These are phyloP conservation scores for Colletotrichum chlorophyti DNA, from an alignment of 2,329 filamentous ascomycete genomes.

Conservation along the genomic window DNA sequence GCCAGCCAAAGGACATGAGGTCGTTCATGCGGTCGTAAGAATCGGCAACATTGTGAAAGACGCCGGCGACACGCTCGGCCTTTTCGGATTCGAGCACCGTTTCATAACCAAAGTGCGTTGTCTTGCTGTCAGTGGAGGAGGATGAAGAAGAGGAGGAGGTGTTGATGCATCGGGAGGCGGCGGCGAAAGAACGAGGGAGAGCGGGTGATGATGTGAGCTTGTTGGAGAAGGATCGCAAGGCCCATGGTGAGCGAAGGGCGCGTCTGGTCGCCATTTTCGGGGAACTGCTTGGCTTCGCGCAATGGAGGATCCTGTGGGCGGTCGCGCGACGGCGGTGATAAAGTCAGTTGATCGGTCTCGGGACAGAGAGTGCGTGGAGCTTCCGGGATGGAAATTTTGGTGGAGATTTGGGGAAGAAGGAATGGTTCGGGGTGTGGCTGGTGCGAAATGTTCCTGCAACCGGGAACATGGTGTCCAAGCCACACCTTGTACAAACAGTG, in stretches of 20 bases:
- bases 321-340: no score
- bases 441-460: background rate
- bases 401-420: no score
- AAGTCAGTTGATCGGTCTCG: conserved; percentile 17
- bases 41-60: conserved; percentile 94
- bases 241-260: conserved; percentile 22
- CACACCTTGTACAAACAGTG: conserved; percentile 21
- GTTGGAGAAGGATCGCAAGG: conserved; percentile 7
- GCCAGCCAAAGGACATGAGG: conserved; percentile 96
- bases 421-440: conserved; percentile 29
- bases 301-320: conserved; percentile 19
- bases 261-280: conserved; percentile 12
- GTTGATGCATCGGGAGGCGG: conserved; percentile 35
- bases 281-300: background rate
- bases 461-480: conserved; percentile 14
- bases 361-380: no score
- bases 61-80: conserved; percentile 73
- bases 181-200: conserved; percentile 35
- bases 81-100: conserved; percentile 85
- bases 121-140: conserved; percentile 47
- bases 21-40: conserved; percentile 99
- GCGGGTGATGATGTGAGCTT: background rate
- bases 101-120: conserved; percentile 91
- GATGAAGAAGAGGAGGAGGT: conserved; percentile 28
- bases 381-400: conserved; percentile 24